Evolutionary conservation across 352 stramenopile species (phyloP), one percentile per base, ranked within the genome.

Genomic region (Globisporangium camurandrum): DNA sequence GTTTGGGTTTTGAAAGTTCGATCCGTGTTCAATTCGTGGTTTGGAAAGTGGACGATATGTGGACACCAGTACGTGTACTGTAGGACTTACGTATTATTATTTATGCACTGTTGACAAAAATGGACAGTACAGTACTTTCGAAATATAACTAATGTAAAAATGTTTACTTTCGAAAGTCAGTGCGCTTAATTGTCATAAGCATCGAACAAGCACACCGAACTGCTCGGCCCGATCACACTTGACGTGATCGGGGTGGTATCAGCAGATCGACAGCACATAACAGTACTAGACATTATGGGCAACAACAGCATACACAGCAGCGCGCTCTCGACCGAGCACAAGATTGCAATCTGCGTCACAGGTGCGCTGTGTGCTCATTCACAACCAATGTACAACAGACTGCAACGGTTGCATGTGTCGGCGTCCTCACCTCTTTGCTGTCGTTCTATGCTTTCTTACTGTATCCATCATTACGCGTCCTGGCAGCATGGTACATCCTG

Each of bases 401-500:
- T 26, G 38, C 38, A 22, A 26, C 14, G 38, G 27, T 12, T 27
- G 38, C 24, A 9, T 16, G 14, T 30, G 19, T 17, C 20, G 14
- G 33, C 33, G 14, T 11, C 33, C 20, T 31, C 40, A 7, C 24
- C 8, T 12, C 31, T 23, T n/a, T 5, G 27, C 36, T 8, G 16
- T 12, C 36, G 17, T 23, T 19, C n/a, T 34, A n/a, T 8, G 4
- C 17, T 48, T 27, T 4, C 41, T 28, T 26, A 16, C 22, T 24
- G n/a, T n/a, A n/a, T n/a, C n/a, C n/a, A n/a, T n/a, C n/a, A n/a
- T n/a, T n/a, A n/a, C n/a, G n/a, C n/a, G n/a, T 31, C 23, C 5
- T 14, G 5, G 22, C 49, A 90, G 81, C 61, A 33, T 93, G 81
- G 78, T 93, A 89, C 54, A 43, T 88, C 8, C 64, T 88, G 30